Evolutionary conservation across 202 grass and related monocot species (phyloP), one percentile per base, ranked within the genome.

Genomic region (Brachypodium distachyon): DNA sequence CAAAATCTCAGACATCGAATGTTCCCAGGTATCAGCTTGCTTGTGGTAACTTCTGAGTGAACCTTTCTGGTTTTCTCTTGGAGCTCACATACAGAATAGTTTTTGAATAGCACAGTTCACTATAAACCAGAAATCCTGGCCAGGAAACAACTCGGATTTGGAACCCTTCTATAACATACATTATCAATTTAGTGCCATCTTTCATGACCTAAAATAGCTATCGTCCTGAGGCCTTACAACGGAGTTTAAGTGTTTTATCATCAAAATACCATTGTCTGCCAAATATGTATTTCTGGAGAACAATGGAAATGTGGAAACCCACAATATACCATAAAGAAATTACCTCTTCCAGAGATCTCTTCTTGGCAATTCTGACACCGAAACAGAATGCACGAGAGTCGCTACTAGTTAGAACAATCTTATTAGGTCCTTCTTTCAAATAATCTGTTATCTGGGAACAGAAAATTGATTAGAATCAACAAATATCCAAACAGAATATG

Each of bases 301-400:
- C 14, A 76, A 70, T 56, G 63, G 27, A 86, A 26, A 74, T 26
- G 25, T 46, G 56, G 13, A 83, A 22, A 56, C 5, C 51, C 28
- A 72, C 60, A 41, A 33, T 50, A 46, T 53, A 61, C 42, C 31
- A 81, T 46, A 64, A n/a, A 81, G 44, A 12, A 36, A 36, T 12
- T 53, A 93, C 94, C 88, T 90, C 81, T 64, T 92, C 60, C 70
- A 93, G 19, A 72, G 84, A 83, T 74, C 73, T 87, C 53, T 75
- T 83, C 69, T 60, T 97, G 49, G 59, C 88, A 76, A 97, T 85
- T 89, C 88, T 89, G 54, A 97, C 43, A 55, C 90, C 94, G 61
- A 97, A 79, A 82, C 88, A 94, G 83, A 97, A 97, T 8, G 46
- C 77, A 40, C 91, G 88, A 49, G 81, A 67, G 73, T 97, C 91